These are phyloP conservation scores for Huiozyma sinensis DNA, from an alignment of 805 yeast genomes.

Conservation along the genomic window DNA sequence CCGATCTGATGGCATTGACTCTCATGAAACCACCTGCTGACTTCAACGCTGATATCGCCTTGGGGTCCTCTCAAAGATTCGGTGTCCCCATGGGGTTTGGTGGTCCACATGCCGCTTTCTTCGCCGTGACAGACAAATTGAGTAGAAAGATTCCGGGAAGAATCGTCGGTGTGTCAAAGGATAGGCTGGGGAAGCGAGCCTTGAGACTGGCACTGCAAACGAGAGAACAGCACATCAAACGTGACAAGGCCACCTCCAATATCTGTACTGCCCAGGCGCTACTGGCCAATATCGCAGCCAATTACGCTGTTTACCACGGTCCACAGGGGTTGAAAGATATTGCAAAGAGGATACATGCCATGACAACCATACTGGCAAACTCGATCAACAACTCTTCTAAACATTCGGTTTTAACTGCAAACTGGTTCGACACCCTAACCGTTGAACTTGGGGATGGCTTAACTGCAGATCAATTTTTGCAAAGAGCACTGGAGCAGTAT, in stretches of 20 bases:
- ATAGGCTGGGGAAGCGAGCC: slow-evolving; percentile 83
- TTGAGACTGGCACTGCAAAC: slow-evolving; percentile 91
- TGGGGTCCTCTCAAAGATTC: slow-evolving; percentile 89
- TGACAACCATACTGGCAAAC: slow-evolving; percentile 62
- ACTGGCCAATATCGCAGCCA: slow-evolving; percentile 89
- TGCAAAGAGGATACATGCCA: slow-evolving; percentile 64
- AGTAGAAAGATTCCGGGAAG: slow-evolving; percentile 96
- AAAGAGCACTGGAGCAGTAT: slow-evolving; percentile 33
- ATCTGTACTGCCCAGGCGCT: slow-evolving; percentile 98
- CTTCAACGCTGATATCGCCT: slow-evolving; percentile 85
- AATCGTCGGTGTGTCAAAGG: slow-evolving; percentile 86
- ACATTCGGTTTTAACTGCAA: slow-evolving; percentile 36
- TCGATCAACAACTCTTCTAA: slow-evolving; percentile 25
- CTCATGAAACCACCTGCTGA: slow-evolving; percentile 72
- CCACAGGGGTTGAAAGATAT: slow-evolving; percentile 73
- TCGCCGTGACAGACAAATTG: slow-evolving; percentile 70
- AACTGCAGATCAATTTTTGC: slow-evolving; percentile 30
- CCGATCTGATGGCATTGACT: slow-evolving; percentile 85
- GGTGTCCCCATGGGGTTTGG: slow-evolving; percentile 98
- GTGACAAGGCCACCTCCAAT: slow-evolving; percentile 96
- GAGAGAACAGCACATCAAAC: slow-evolving; percentile 93
- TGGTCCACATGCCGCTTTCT: slow-evolving; percentile 98
- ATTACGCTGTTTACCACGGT: slow-evolving; percentile 95
- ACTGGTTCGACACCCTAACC: slow-evolving; percentile 84
- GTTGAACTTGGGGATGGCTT: slow-evolving; percentile 35